Conservation (phyloP, 495 filamentous ascomycete genomes). For the Aspergillus bertholletiae region DNA sequence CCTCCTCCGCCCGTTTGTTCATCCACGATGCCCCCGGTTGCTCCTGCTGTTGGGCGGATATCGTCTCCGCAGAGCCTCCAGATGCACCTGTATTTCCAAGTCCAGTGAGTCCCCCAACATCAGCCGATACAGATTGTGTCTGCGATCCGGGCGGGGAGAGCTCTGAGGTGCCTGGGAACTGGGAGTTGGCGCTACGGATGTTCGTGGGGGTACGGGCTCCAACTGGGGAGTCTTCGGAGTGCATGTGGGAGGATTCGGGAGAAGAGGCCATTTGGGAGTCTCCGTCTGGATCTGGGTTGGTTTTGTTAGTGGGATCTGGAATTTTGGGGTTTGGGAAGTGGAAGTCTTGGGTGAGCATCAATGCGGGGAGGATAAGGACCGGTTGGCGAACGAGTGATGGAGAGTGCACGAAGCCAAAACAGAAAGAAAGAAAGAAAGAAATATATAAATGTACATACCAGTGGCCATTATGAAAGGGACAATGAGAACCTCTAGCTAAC, state of each 20-base stretch:
- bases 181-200: constrained; percentile 14
- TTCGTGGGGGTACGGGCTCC: constrained; percentile 38
- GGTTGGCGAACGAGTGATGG: not conserved
- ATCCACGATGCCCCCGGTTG: constrained; percentile 51
- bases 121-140: constrained; percentile 20
- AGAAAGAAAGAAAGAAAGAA: not conserved
- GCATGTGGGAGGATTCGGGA: constrained; percentile 34
- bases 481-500: not conserved
- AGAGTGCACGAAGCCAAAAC: not conserved
- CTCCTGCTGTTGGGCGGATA: constrained; percentile 4
- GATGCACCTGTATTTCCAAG: not conserved
- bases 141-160: constrained; percentile 56
- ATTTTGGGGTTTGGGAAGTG: not conserved
- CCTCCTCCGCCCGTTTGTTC: constrained; percentile 58
- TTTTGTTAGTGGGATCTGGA: not conserved
- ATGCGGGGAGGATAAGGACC: constrained; percentile 6
- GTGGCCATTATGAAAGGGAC: constrained; percentile 4
- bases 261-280: constrained; percentile 59
- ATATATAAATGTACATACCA: too few species aligned
- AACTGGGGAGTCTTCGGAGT: constrained; percentile 26
- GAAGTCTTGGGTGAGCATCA: not conserved
- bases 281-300: constrained; percentile 45
- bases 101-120: not conserved
- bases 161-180: constrained; percentile 29
- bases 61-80: not conserved